Conservation (phyloP, 1,139 yeast genomes). For the Kazachstania sp. region DNA sequence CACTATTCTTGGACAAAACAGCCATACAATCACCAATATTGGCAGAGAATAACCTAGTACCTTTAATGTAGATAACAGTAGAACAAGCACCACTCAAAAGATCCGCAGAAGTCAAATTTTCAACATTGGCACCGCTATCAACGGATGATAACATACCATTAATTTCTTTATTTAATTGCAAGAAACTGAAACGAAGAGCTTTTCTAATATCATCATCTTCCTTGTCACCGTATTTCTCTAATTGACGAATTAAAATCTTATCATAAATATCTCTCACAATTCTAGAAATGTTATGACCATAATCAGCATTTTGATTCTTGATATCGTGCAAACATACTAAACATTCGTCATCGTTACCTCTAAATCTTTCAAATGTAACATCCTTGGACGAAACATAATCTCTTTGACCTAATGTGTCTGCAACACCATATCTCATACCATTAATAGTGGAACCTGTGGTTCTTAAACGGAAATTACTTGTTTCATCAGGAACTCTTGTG, state of each 20-base stretch:
- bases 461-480: slow-evolving; percentile 73
- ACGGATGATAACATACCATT: slow-evolving; percentile 38
- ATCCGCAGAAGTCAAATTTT: slow-evolving; percentile 49
- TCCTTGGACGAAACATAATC: slow-evolving; percentile 70
- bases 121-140: slow-evolving; percentile 29
- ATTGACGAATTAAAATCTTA: slow-evolving; percentile 53
- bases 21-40: slow-evolving; percentile 90
- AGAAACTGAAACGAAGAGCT: slow-evolving; percentile 73
- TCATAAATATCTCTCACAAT: slow-evolving; percentile 76
- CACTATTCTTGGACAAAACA: slow-evolving; percentile 67
- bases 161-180: slow-evolving; percentile 73
- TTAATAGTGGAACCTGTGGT: slow-evolving; percentile 83
- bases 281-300: slow-evolving; percentile 65
- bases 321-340: slow-evolving; percentile 87
- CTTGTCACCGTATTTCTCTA: slow-evolving; percentile 52
- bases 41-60: slow-evolving; percentile 65
- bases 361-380: slow-evolving; percentile 75
- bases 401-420: slow-evolving; percentile 72
- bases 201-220: slow-evolving; percentile 42
- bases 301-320: slow-evolving; percentile 46
- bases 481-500: slow-evolving; percentile 76
- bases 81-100: slow-evolving; percentile 80
- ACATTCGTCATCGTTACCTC: slow-evolving; percentile 69
- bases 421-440: slow-evolving; percentile 79
- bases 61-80: slow-evolving; percentile 70